Conservation (phyloP, 345 rosid species). For the Erysimum cheiranthoides region DNA sequence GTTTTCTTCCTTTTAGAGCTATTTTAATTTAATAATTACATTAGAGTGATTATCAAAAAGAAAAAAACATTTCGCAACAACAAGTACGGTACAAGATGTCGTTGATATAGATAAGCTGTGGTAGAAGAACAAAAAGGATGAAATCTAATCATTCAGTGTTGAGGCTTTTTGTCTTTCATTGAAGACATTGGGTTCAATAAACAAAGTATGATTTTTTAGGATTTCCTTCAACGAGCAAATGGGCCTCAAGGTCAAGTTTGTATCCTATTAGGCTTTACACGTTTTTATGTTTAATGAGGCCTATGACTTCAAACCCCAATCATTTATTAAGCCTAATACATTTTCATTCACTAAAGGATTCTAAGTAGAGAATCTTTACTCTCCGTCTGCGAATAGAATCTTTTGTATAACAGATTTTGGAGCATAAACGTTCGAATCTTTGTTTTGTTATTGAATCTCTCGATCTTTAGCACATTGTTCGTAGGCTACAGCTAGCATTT, state of each 20-base stretch:
- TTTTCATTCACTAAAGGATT: conserved; percentile 1
- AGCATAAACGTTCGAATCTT: neutral
- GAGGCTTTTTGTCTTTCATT: neutral
- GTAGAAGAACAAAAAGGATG: neutral
- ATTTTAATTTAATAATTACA: too few species aligned
- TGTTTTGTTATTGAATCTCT: neutral
- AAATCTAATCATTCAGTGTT: neutral
- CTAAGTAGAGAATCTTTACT: neutral
- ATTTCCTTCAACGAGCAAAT: neutral
- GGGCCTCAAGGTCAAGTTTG: conserved; percentile 25
- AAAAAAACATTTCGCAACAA: too few species aligned
- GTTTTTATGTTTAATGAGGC: neutral
- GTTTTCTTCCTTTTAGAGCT: too few species aligned
- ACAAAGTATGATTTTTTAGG: neutral
- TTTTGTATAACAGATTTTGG: neutral
- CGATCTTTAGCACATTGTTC: neutral
- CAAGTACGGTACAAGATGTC: neutral
- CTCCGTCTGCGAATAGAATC: neutral
- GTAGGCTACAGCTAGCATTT: neutral
- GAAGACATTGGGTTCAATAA: conserved; percentile 11
- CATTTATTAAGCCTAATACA: neutral
- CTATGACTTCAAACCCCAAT: neutral
- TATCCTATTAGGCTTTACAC: conserved; percentile 9
- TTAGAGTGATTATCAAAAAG: too few species aligned
- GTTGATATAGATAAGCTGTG: neutral